Percentiles rank a stretch among this genome's conserved stretches.
Evolutionary conservation across 1,139 yeast species (phyloP).

Genomic region (Protomyces macrosporus): DNA sequence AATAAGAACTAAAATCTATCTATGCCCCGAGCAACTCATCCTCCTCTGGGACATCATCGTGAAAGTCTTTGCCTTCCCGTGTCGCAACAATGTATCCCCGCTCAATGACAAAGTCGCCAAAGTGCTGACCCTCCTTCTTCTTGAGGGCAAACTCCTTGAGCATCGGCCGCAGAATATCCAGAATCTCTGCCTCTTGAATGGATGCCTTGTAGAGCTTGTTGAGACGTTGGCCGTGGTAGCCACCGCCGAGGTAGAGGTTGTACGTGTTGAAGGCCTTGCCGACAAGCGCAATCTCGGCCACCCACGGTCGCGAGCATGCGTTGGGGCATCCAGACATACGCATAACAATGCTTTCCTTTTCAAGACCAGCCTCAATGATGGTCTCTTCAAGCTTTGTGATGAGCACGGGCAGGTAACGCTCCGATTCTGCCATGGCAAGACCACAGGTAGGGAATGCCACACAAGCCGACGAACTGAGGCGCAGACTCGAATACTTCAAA

Average conservation of each 20-base stretch:
- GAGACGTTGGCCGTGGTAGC: constrained; percentile 87
- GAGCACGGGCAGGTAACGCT: constrained; percentile 83
- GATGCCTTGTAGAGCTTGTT: constrained; percentile 87
- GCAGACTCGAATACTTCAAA: constrained; percentile 72
- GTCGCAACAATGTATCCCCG: constrained; percentile 83
- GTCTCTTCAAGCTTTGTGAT: constrained; percentile 75
- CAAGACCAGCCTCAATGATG: constrained; percentile 83
- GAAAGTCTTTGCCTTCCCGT: constrained; percentile 85
- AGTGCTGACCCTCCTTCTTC: constrained; percentile 84
- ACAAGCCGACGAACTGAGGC: constrained; percentile 92
- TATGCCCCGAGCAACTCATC: constrained; percentile 24
- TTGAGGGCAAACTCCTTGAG: constrained; percentile 93
- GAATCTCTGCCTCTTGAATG: constrained; percentile 82
- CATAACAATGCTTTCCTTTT: constrained; percentile 93
- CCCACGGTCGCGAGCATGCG: constrained; percentile 98
- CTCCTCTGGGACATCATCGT: constrained; percentile 58
- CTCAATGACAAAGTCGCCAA: constrained; percentile 89
- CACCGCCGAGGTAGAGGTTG: constrained; percentile 94
- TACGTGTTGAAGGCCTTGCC: constrained; percentile 95
- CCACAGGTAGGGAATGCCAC: constrained; percentile 99
- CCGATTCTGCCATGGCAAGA: constrained; percentile 97
- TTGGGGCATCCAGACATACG: constrained; percentile 99
- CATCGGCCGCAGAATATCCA: constrained; percentile 69
- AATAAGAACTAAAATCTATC: not conserved
- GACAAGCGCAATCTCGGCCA: constrained; percentile 90